Percentiles rank a stretch among this genome's conserved stretches.
These are phyloP conservation scores for Fragaria ananassa DNA, from an alignment of 306 rosid species.

Conservation along the genomic window DNA sequence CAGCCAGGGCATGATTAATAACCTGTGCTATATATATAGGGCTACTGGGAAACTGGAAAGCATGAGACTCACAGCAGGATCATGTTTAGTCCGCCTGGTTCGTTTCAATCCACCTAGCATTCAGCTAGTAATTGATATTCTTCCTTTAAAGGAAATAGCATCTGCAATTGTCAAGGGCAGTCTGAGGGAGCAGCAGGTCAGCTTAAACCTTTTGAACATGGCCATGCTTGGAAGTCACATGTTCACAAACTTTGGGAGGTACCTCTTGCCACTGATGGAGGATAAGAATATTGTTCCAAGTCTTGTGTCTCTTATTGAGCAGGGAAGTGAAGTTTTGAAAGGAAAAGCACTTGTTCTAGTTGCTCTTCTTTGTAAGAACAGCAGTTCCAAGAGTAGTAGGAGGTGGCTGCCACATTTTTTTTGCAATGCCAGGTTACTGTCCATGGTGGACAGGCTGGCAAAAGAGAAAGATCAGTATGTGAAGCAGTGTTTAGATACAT, in stretches of 20 bases:
- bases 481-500: constrained; percentile 73
- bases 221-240: constrained; percentile 86
- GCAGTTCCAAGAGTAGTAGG: constrained; percentile 37
- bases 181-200: constrained; percentile 90
- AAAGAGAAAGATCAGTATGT: constrained; percentile 84
- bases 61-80: constrained; percentile 94
- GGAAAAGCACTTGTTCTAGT: constrained; percentile 81
- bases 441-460: constrained; percentile 82
- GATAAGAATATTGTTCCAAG: constrained; percentile 80
- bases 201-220: constrained; percentile 82
- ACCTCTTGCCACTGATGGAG: constrained; percentile 69
- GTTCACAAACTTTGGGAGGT: constrained; percentile 66
- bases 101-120: constrained; percentile 77
- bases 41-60: constrained; percentile 94
- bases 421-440: constrained; percentile 79
- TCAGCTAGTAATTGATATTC: constrained; percentile 70
- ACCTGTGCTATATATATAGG: constrained; percentile 78
- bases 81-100: constrained; percentile 90
- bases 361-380: constrained; percentile 76
- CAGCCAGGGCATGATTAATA: constrained; percentile 75
- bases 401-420: constrained; percentile 94
- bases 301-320: constrained; percentile 75
- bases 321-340: constrained; percentile 84
- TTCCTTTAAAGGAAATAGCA: constrained; percentile 78
- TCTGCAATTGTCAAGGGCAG: constrained; percentile 76